Evolutionary conservation across 768 basidiomycete genomes (phyloP).

Genomic region (Lentinula sp.): DNA sequence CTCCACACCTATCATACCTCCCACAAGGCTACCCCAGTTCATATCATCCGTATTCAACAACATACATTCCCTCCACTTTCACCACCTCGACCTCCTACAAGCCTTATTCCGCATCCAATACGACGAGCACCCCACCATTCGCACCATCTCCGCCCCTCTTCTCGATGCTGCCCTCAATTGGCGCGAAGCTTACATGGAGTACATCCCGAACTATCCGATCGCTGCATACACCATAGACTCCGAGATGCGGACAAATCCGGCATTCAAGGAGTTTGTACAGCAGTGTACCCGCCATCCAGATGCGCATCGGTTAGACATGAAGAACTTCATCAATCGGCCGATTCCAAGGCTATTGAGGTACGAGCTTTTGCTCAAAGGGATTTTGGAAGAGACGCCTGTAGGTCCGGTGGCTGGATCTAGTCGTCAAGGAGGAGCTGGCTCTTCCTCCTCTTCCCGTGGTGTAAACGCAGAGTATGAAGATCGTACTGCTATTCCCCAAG

Average conservation of each 20-base stretch:
- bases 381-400: constrained; percentile 65
- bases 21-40: constrained; percentile 67
- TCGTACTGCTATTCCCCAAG: constrained; percentile 41
- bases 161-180: constrained; percentile 90
- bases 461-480: constrained; percentile 62
- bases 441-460: background rate
- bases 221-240: constrained; percentile 85
- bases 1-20: constrained; percentile 73
- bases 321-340: constrained; percentile 87
- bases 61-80: constrained; percentile 64
- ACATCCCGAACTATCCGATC: constrained; percentile 86
- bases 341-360: constrained; percentile 89
- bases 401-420: background rate
- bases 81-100: constrained; percentile 73
- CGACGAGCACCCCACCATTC: constrained; percentile 79
- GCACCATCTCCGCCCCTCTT: constrained; percentile 62
- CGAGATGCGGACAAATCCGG: constrained; percentile 73
- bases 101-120: constrained; percentile 82
- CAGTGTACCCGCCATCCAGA: constrained; percentile 58
- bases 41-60: constrained; percentile 89
- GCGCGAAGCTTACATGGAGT: constrained; percentile 88
- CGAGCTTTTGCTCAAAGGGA: constrained; percentile 73
- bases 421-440: background rate
- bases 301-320: constrained; percentile 83
- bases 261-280: constrained; percentile 74